phyloP scores from a whole-genome alignment of 495 filamentous ascomycete species.

The Apodospora peruviana region DNA sequence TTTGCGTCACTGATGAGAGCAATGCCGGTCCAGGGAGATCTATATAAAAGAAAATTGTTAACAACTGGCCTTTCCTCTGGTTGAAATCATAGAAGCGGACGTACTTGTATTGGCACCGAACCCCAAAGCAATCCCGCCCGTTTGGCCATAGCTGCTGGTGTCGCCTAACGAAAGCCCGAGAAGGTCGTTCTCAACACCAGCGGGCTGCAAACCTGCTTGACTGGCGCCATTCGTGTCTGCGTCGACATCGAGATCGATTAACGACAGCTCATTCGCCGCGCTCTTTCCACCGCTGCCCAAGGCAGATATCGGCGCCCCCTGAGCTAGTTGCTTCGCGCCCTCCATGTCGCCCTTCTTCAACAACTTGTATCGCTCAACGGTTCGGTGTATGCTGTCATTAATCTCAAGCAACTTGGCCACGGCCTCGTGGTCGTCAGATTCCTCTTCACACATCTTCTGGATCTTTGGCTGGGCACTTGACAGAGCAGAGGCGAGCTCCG shows the following conservation, averaged over 20 bases:
- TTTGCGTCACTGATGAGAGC: constrained; percentile 57
- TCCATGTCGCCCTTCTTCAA: constrained; percentile 91
- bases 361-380: constrained; percentile 88
- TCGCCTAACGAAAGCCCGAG: constrained; percentile 48
- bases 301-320: constrained; percentile 63
- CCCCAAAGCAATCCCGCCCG: constrained; percentile 82
- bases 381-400: constrained; percentile 97
- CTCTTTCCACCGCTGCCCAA: constrained; percentile 59
- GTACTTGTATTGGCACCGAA: constrained; percentile 63
- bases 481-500: constrained; percentile 88
- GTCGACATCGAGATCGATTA: constrained; percentile 86
- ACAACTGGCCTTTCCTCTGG: background rate
- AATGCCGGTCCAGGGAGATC: constrained; percentile 59
- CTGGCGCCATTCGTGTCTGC: constrained; percentile 50
- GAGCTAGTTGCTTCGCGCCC: constrained; percentile 76
- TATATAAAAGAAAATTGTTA: constrained; percentile 13
- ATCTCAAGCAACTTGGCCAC: constrained; percentile 94
- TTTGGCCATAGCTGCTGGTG: constrained; percentile 53
- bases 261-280: constrained; percentile 76
- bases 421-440: constrained; percentile 92
- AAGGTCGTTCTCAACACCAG: constrained; percentile 47
- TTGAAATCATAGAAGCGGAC: constrained; percentile 7
- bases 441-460: constrained; percentile 98
- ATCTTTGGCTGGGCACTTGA: constrained; percentile 97
- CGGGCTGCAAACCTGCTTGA: constrained; percentile 18